phyloP scores from a whole-genome alignment of 1,284 basidiomycete genomes.

The Melanopsichium pennsylvanicum region DNA sequence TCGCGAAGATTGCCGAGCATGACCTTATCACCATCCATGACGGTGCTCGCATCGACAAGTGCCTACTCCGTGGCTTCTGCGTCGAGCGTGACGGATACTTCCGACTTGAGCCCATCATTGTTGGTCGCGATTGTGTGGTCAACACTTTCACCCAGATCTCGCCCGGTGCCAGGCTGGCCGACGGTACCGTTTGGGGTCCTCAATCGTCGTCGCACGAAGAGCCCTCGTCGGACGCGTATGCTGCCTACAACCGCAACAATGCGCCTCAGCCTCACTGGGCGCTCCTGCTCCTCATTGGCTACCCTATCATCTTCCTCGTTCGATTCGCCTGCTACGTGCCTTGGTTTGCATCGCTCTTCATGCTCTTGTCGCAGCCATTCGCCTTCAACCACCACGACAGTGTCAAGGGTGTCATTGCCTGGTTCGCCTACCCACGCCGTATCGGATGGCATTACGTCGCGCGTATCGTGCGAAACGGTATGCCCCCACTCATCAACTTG shows the following conservation, averaged over 20 bases:
- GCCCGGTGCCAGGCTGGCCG: constrained; percentile 63
- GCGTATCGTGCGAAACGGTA: constrained; percentile 61
- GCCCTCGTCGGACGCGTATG: constrained; percentile 63
- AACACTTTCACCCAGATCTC: constrained; percentile 66
- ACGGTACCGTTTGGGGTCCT: constrained; percentile 65
- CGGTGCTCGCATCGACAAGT: constrained; percentile 63
- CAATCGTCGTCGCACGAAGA: constrained; percentile 65
- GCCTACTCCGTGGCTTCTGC: constrained; percentile 64
- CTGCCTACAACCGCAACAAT: constrained; percentile 62
- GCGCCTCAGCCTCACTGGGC: constrained; percentile 58
- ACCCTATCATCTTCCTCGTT: constrained; percentile 58
- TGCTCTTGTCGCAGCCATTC: constrained; percentile 64
- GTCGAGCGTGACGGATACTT: constrained; percentile 66
- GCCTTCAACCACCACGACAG: constrained; percentile 63
- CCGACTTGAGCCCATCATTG: constrained; percentile 64
- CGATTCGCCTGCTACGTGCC: constrained; percentile 62
- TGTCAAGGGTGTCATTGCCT: constrained; percentile 64
- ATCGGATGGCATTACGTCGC: constrained; percentile 66
- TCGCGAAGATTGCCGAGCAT: constrained; percentile 61
- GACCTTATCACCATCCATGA: constrained; percentile 66
- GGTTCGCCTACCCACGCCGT: constrained; percentile 64
- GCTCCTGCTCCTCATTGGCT: constrained; percentile 58
- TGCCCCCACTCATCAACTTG: constrained; percentile 64
- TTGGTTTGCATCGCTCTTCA: constrained; percentile 65
- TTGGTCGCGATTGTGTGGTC: constrained; percentile 65